phyloP scores from a whole-genome alignment of 257 asterid species.

The Datura wrightii region DNA sequence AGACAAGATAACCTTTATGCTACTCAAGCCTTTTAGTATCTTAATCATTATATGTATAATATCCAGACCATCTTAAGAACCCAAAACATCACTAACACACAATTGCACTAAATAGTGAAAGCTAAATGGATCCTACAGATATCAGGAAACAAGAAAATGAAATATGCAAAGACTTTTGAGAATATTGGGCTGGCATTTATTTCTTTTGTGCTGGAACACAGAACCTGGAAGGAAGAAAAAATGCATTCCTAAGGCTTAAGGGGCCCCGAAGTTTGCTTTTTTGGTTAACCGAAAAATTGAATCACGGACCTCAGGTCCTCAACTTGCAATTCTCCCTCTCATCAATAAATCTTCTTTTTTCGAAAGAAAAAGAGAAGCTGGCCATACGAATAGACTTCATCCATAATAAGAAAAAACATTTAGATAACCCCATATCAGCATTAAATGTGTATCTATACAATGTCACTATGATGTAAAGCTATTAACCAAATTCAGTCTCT shows the following conservation, averaged over 20 bases:
- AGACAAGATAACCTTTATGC: background rate
- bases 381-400: background rate
- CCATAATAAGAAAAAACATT: background rate
- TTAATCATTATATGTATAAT: background rate
- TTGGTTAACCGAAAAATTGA: background rate
- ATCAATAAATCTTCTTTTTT: background rate
- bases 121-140: background rate
- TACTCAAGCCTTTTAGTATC: background rate
- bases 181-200: background rate
- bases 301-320: background rate
- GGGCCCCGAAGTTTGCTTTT: background rate
- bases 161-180: background rate
- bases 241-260: background rate
- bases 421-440: background rate
- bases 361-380: background rate
- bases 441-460: background rate
- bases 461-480: background rate
- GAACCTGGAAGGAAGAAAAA: background rate
- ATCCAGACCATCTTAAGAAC: background rate
- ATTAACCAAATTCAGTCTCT: background rate
- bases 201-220: background rate
- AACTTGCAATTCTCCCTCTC: constrained; percentile 3
- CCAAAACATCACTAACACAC: background rate
- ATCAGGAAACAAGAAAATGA: background rate
- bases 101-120: background rate